Evolutionary conservation across 345 rosid genomes (phyloP).

Genomic region (Gossypium longicalyx): DNA sequence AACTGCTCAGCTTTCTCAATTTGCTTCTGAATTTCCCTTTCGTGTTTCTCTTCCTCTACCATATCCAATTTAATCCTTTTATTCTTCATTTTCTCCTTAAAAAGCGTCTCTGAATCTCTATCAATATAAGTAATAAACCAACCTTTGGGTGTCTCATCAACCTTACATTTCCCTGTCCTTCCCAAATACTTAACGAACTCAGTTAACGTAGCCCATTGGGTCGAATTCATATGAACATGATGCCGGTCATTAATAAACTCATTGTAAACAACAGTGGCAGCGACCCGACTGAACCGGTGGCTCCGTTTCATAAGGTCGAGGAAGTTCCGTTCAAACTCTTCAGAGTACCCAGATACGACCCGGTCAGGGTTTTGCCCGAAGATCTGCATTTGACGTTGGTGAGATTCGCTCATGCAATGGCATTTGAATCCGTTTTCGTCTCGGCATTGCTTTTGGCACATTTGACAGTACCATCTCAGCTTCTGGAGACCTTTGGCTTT

Average conservation of each 20-base stretch:
- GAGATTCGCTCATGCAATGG: constrained; percentile 96
- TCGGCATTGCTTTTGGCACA: constrained; percentile 96
- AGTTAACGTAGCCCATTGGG: constrained; percentile 85
- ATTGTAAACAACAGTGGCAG: constrained; percentile 93
- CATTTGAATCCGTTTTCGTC: constrained; percentile 99
- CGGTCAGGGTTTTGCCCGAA: constrained; percentile 80
- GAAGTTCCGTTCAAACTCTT: constrained; percentile 70
- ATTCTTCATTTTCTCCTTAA: constrained; percentile 80
- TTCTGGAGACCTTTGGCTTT: constrained; percentile 96
- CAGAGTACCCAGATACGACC: constrained; percentile 78
- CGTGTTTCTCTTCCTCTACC: constrained; percentile 92
- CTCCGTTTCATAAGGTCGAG: constrained; percentile 77
- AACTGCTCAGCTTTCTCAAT: constrained; percentile 69
- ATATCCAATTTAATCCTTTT: constrained; percentile 72
- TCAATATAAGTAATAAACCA: constrained; percentile 95
- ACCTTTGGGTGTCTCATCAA: constrained; percentile 92
- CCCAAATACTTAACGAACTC: constrained; percentile 86
- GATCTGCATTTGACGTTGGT: constrained; percentile 92
- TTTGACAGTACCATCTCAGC: constrained; percentile 97
- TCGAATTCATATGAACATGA: constrained; percentile 91
- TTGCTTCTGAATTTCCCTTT: constrained; percentile 71
- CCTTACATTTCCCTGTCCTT: constrained; percentile 81
- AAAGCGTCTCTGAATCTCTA: constrained; percentile 73
- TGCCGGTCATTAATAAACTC: constrained; percentile 86
- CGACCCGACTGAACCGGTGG: constrained; percentile 87